Evolutionary conservation across 2,329 filamentous ascomycete species (phyloP).

Genomic region (Corinectria fuckeliana): DNA sequence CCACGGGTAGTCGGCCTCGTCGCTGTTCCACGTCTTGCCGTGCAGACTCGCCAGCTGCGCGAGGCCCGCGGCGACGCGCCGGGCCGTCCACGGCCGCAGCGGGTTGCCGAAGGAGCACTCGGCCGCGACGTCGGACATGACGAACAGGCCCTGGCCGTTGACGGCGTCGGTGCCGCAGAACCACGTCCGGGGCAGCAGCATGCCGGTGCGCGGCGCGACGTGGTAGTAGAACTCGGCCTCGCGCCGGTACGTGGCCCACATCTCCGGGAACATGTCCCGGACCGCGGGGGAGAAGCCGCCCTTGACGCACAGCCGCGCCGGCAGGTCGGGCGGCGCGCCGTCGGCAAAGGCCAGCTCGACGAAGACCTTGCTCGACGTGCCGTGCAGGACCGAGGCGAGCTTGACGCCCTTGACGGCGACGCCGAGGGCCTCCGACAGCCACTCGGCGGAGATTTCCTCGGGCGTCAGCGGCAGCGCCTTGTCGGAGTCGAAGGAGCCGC

Average conservation of each 20-base stretch:
- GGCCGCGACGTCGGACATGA: conserved; percentile 7
- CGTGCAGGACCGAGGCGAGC: background rate
- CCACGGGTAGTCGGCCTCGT: conserved; percentile 4
- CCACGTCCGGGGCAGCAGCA: conserved; percentile 11
- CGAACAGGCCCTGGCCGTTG: conserved; percentile 13
- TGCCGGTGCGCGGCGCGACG: conserved; percentile 1
- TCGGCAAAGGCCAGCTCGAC: conserved; percentile 1
- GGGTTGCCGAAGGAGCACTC: conserved; percentile 12
- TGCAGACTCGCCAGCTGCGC: conserved; percentile 7
- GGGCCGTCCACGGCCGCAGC: conserved; percentile 2
- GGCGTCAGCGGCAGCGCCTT: conserved; percentile 5
- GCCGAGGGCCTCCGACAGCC: conserved; percentile 7
- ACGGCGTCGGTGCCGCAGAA: conserved; percentile 14
- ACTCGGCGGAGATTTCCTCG: conserved; percentile 8
- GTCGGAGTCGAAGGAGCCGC: conserved; percentile 8
- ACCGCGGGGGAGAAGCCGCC: conserved; percentile 11
- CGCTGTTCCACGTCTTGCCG: conserved; percentile 11
- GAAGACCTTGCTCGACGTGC: conserved; percentile 14
- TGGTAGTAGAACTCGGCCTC: conserved; percentile 13
- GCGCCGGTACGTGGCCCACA: conserved; percentile 11
- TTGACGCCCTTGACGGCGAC: conserved; percentile 1
- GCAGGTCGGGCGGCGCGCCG: conserved; percentile 5
- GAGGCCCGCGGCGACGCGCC: background rate
- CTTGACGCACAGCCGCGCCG: conserved; percentile 6
- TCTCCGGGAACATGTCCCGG: conserved; percentile 1